Percentiles rank a stretch among this genome's conserved stretches.
Conservation (phyloP, 345 rosid species). For the Schrenkiella parvula region DNA sequence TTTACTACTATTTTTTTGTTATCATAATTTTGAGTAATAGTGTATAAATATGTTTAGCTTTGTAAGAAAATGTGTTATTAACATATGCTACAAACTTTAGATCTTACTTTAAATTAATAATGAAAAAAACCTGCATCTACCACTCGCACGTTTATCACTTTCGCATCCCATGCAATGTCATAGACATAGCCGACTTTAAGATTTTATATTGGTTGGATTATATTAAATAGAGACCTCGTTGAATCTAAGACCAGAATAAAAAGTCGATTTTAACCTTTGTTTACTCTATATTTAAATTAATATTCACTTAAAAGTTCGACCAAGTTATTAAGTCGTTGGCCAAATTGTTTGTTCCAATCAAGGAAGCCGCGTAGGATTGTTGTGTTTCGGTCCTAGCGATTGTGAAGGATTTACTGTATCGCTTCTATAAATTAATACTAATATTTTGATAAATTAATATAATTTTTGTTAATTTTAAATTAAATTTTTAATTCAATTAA, state of each 20-base stretch:
- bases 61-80: not conserved
- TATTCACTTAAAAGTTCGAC: not conserved
- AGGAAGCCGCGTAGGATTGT: not conserved
- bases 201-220: conserved; percentile 17
- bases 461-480: too few relatives aligned
- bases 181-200: conserved; percentile 24
- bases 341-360: not conserved
- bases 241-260: not conserved
- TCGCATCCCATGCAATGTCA: conserved; percentile 14
- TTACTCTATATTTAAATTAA: not conserved
- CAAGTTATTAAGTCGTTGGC: not conserved
- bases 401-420: too few relatives aligned
- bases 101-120: too few relatives aligned
- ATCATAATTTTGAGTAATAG: not conserved
- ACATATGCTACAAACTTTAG: not conserved
- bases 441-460: too few relatives aligned
- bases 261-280: not conserved
- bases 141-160: conserved; percentile 7
- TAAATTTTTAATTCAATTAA: too few relatives aligned
- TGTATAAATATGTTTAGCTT: not conserved
- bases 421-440: too few relatives aligned
- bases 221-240: conserved; percentile 9
- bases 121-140: conserved; percentile 21
- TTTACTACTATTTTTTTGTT: not conserved
- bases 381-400: not conserved